Percentiles rank a stretch among this genome's conserved stretches.
These are phyloP conservation scores for Coemansia sp. DNA, from an alignment of 192 early-diverging fungal species.

Conservation along the genomic window DNA sequence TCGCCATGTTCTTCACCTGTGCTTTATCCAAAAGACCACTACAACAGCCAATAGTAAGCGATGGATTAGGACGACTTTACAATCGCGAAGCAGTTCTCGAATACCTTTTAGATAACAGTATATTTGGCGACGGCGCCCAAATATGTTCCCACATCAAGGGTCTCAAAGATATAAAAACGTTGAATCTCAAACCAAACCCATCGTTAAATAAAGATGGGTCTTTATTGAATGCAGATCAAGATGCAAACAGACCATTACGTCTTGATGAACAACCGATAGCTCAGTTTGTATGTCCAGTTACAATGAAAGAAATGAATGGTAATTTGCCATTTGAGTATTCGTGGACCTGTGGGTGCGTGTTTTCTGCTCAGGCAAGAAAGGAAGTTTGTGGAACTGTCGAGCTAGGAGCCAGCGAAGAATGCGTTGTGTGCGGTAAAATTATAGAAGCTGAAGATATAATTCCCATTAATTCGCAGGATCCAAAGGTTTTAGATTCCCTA, in stretches of 20 bases:
- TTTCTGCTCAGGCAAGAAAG: constrained; percentile 32
- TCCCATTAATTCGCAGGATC: constrained; percentile 26
- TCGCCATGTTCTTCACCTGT: constrained; percentile 29
- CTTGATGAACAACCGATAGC: constrained; percentile 15
- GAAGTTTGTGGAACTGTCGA: constrained; percentile 15
- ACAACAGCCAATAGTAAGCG: constrained; percentile 56
- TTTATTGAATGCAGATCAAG: neutral
- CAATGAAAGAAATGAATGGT: constrained; percentile 50
- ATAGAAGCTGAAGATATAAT: constrained; percentile 14
- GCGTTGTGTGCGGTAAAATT: constrained; percentile 24
- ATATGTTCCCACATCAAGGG: constrained; percentile 47
- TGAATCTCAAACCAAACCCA: constrained; percentile 15
- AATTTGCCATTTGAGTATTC: constrained; percentile 35
- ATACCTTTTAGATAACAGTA: constrained; percentile 53
- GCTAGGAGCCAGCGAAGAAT: neutral
- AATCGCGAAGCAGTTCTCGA: constrained; percentile 68
- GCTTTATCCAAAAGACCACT: constrained; percentile 53
- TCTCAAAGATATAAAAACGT: constrained; percentile 25
- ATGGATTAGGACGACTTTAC: constrained; percentile 65
- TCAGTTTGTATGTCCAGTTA: constrained; percentile 47
- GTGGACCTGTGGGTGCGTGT: constrained; percentile 49
- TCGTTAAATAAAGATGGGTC: neutral
- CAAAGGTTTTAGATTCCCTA: constrained; percentile 15
- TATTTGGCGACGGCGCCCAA: constrained; percentile 59
- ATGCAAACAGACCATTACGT: no score